Evolutionary conservation across 495 filamentous ascomycete genomes (phyloP), one percentile per base, ranked within the genome.

Genomic region (Lophiotrema nucula): DNA sequence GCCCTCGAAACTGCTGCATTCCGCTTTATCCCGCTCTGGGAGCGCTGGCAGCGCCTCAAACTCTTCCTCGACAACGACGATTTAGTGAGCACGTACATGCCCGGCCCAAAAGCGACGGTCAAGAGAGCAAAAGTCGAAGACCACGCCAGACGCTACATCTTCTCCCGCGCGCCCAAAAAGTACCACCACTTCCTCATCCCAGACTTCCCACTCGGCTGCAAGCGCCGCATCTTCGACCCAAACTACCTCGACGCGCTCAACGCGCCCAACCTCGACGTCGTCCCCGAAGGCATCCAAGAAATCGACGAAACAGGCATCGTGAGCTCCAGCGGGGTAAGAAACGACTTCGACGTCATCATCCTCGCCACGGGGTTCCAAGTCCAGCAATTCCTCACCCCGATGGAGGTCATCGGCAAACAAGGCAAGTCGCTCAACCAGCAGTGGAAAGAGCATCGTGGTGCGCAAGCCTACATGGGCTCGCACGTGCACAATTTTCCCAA

Each of bases 141-240:
- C 3, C 27, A 51, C 12, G 27, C 48, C 3, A 69, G 65, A 49
- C 24, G 46, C 8, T 77, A 77, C 41, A 75, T 78, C 47, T 61
- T 66, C n/a, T 38, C 24, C 11, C 65, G 50, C 33, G 65, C 73
- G 5, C 75, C 75, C 15, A 49, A 67, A 44, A 73, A 74, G 58
- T 78, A 78, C 43, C 67, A 70, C 23, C 54, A 71, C 24, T n/a
- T 74, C 23, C 52, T 78, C 41, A 67, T 76, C n/a, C 75, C 75
- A 13, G 64, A 73, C 11, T 78, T 73, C 49, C 69, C 54, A 43
- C 61, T 71, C 44, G 37, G 74, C 13, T 77, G 75, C 64, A 78
- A 78, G 64, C 58, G 75, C 8, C 62, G 75, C 4, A 69, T 77
- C 24, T 78, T 76, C 43, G 75, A 78, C 57, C 66, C 64, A 2